A percentile compares a stretch with the other conserved stretches of the same genome.
These are phyloP conservation scores for Omphalea diandra DNA, from an alignment of 441 rosid species.

Conservation along the genomic window DNA sequence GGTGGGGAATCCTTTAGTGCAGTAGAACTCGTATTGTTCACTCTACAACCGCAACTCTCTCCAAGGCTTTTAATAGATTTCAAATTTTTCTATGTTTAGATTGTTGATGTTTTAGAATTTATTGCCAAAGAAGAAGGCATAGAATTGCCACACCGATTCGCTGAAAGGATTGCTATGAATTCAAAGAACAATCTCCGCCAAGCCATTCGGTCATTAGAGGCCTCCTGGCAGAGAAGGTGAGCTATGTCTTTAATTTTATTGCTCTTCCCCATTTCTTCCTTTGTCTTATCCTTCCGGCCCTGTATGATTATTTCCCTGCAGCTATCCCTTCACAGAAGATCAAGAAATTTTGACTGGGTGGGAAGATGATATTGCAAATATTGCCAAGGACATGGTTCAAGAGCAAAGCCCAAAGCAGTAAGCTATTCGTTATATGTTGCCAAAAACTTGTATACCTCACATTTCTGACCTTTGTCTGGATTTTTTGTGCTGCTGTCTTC, in stretches of 20 bases:
- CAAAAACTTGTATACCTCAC: background rate
- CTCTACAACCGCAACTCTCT: no score
- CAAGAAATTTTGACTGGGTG: constrained; percentile 51
- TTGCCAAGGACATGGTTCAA: constrained; percentile 49
- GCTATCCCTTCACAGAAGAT: constrained; percentile 42
- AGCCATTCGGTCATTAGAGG: constrained; percentile 70
- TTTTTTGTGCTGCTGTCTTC: no score
- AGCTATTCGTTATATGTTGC: constrained; percentile 14
- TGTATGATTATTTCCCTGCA: constrained; percentile 21
- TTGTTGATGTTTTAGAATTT: constrained; percentile 48
- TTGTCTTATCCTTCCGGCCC: background rate
- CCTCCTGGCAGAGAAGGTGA: constrained; percentile 44
- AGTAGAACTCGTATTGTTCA: no score
- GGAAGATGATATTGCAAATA: constrained; percentile 65
- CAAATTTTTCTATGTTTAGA: constrained; percentile 21
- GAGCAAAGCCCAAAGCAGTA: constrained; percentile 67
- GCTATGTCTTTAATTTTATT: background rate
- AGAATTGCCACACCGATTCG: constrained; percentile 39
- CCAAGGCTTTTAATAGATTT: background rate
- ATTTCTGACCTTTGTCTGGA: no score
- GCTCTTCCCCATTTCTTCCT: no score
- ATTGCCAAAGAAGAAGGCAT: constrained; percentile 52
- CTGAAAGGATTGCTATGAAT: constrained; percentile 36
- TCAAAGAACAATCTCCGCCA: constrained; percentile 61
- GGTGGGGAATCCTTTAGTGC: constrained; percentile 31